Evolutionary conservation across 768 basidiomycete species (phyloP).

Genomic region (Tylopilus sp.): DNA sequence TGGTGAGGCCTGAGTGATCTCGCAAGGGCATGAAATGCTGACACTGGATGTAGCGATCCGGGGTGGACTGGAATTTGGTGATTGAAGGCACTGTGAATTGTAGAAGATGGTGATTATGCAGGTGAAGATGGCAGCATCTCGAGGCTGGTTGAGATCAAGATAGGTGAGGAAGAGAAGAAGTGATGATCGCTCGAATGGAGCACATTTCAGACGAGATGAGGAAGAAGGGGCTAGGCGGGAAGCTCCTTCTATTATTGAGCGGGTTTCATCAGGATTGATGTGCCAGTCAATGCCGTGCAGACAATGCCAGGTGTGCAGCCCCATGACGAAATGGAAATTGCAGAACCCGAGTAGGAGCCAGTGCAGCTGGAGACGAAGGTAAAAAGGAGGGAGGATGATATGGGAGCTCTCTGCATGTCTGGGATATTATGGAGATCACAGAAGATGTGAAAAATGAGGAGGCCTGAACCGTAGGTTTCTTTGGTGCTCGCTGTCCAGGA

Average conservation of each 20-base stretch:
- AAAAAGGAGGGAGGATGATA: conserved; percentile 17
- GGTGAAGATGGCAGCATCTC: conserved; percentile 37
- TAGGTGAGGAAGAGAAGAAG: not conserved
- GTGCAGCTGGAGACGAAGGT: conserved; percentile 29
- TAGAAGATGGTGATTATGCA: conserved; percentile 16
- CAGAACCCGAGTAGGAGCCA: conserved; percentile 25
- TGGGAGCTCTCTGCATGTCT: conserved; percentile 30
- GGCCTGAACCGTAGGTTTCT: conserved; percentile 37
- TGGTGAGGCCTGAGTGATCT: not conserved
- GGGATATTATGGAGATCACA: conserved; percentile 34
- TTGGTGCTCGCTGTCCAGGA: conserved; percentile 32
- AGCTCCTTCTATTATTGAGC: not conserved
- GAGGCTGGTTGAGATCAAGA: conserved; percentile 26
- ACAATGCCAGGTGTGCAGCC: conserved; percentile 45
- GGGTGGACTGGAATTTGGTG: not conserved
- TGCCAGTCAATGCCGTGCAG: conserved; percentile 5
- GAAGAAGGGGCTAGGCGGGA: not conserved
- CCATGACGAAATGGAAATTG: conserved; percentile 36
- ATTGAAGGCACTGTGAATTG: not conserved
- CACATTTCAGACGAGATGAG: not conserved
- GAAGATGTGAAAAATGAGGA: conserved; percentile 38
- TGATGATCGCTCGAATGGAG: not conserved
- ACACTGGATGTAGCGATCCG: not conserved
- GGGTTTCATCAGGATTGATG: not conserved
- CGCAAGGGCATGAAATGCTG: not conserved